These are phyloP conservation scores for Limonium bicolor DNA, from an alignment of 148 eudicot genomes.

Conservation along the genomic window DNA sequence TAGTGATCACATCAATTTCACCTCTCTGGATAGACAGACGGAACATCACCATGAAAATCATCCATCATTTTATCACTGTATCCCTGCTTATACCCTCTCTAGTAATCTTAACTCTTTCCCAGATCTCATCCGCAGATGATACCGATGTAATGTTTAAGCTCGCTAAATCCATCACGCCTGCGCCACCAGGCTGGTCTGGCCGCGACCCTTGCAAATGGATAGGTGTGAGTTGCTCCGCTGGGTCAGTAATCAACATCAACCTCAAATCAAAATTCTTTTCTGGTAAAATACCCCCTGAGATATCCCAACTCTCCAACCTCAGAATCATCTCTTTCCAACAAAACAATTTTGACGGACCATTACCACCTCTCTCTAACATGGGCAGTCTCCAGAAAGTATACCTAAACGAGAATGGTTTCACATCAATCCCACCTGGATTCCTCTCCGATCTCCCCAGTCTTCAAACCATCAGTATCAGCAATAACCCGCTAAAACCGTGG, in stretches of 20 bases:
- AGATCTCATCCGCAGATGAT: constrained; percentile 24
- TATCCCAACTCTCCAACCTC: constrained; percentile 27
- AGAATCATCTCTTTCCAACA: constrained; percentile 31
- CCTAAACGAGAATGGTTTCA: constrained; percentile 31
- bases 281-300: constrained; percentile 32
- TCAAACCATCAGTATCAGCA: constrained; percentile 22
- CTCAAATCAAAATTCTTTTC: constrained; percentile 18
- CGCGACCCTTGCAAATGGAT: constrained; percentile 36
- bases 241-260: constrained; percentile 21
- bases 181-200: constrained; percentile 38
- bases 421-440: constrained; percentile 14
- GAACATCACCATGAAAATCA: too few species aligned
- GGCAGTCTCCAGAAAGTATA: constrained; percentile 16
- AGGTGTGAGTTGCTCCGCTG: constrained; percentile 24
- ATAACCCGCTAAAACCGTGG: constrained; percentile 37
- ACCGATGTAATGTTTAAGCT: constrained; percentile 27
- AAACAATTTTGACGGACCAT: constrained; percentile 32
- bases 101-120: too few species aligned
- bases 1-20: too few species aligned
- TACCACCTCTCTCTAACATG: constrained; percentile 42
- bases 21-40: too few species aligned
- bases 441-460: constrained; percentile 29
- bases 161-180: constrained; percentile 14
- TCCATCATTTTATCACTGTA: too few species aligned
- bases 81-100: too few species aligned